Conservation (phyloP, 2,329 filamentous ascomycete genomes). For the Pezicula radicicola region DNA sequence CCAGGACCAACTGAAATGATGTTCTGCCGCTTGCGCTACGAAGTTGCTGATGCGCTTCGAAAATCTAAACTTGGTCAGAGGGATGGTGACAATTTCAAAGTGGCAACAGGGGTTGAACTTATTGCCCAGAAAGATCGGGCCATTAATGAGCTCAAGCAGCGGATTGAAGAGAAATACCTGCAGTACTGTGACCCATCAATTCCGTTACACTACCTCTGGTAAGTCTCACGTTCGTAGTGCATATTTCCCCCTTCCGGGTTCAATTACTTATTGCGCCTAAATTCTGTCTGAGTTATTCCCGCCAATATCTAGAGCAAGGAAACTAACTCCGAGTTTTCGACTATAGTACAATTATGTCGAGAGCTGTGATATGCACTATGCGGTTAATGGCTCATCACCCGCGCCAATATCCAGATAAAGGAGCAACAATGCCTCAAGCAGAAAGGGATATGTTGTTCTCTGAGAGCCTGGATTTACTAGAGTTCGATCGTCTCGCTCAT, state of each 20-base stretch:
- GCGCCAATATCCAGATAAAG: no score
- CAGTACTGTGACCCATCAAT: no score
- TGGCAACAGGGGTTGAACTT: not conserved
- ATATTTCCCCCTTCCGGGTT: no score
- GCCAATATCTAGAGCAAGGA: no score
- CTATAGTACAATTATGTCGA: not conserved
- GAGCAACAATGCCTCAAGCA: constrained; percentile 21
- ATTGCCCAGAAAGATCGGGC: not conserved
- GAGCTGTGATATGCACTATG: no score
- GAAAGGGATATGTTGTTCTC: constrained; percentile 30
- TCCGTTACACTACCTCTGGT: not conserved
- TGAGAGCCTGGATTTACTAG: constrained; percentile 32
- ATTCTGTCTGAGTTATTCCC: no score
- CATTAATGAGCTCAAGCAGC: no score
- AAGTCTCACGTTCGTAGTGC: no score
- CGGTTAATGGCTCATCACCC: no score
- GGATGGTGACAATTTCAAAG: not conserved
- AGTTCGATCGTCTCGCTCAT: constrained; percentile 30
- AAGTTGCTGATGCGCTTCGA: constrained; percentile 17
- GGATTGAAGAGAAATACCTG: no score
- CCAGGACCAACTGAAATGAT: constrained; percentile 43
- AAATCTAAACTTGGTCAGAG: constrained; percentile 1
- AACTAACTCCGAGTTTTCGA: no score
- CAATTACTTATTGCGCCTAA: no score
- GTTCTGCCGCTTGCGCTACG: constrained; percentile 30